Evolutionary conservation across 495 filamentous ascomycete genomes (phyloP), one percentile per base, ranked within the genome.

Genomic region (Xylaria castorea): DNA sequence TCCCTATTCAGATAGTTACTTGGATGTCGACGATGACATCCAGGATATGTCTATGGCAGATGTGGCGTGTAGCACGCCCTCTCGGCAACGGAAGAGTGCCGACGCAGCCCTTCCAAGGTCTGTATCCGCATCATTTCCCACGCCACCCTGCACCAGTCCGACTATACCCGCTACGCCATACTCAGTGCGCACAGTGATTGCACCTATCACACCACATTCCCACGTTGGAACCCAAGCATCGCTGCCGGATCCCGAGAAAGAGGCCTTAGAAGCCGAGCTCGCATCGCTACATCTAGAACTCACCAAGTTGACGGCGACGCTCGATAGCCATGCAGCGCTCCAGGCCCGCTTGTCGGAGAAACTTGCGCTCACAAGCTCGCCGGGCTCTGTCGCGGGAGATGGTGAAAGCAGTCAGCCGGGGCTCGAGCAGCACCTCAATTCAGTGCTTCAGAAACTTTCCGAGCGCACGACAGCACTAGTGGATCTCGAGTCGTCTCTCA

Each of bases 111-210:
- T 30, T 22, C 11, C 68, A 3, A 62, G 30, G 50, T 71, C 74
- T 11, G 68, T 70, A 18, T 78, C 76, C 0, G 71, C 73, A 4
- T 86, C 86, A 0, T 87, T 88, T 60, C 83, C 82, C 20, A 86
- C 86, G 12, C 87, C 87, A 2, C 87, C 87, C 27, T 76, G 81
- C 38, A 86, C 84, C 0, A 86, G 84, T 62, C 84, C 84, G 2
- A 68, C 74, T 11, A 32, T 75, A 25, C 77, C 77, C 2, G n/a
- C 68, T 0, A 79, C 74, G 9, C 77, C 77, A 40, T 70, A 46
- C 36, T 79, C 77, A 6, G 32, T 44, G 36, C 72, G 77, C 14
- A 68, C 58, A 50, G 76, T 76, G 20, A 58, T 63, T 1, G 68
- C 69, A 16, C 81, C 82, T 0, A 66, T 77, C 16, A 86, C 84